Percentiles rank a stretch among this genome's conserved stretches.
Conservation (phyloP, 208 protist species). For the Wallacemonas sp. region DNA sequence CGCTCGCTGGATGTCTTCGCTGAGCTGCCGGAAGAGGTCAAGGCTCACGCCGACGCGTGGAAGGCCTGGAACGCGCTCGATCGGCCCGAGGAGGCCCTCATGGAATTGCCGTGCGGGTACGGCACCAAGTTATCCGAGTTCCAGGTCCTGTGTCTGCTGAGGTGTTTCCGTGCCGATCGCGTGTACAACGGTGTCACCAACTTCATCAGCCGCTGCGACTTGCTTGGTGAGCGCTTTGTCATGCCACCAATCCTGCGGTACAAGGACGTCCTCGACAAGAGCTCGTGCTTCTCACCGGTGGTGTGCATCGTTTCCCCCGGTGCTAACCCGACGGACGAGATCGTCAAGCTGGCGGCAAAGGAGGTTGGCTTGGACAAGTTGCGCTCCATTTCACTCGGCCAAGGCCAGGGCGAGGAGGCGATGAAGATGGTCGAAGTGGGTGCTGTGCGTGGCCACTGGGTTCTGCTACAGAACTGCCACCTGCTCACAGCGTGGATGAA, state of each 20-base stretch:
- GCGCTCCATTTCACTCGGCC: slow-evolving; percentile 96
- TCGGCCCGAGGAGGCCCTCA: slow-evolving; percentile 89
- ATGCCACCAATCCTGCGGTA: slow-evolving; percentile 97
- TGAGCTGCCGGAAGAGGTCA: slow-evolving; percentile 68
- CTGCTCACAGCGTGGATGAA: slow-evolving; percentile 98
- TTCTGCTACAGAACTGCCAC: slow-evolving; percentile 99
- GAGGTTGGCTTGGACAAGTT: slow-evolving; percentile 94
- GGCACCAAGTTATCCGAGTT: slow-evolving; percentile 76
- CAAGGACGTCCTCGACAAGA: slow-evolving; percentile 95
- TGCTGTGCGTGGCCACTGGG: slow-evolving; percentile 96
- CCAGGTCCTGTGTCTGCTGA: slow-evolving; percentile 94
- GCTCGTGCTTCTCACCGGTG: slow-evolving; percentile 92
- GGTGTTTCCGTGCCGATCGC: slow-evolving; percentile 97
- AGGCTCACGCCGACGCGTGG: slow-evolving; percentile 90
- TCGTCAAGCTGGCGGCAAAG: slow-evolving; percentile 96
- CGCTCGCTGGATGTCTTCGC: slow-evolving; percentile 76
- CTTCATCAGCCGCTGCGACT: slow-evolving; percentile 93
- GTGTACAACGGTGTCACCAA: slow-evolving; percentile 92
- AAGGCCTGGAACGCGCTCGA: slow-evolving; percentile 90
- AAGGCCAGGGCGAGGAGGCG: slow-evolving; percentile 97
- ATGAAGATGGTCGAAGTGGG: slow-evolving; percentile 95
- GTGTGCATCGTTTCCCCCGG: slow-evolving; percentile 99
- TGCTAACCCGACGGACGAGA: slow-evolving; percentile 97
- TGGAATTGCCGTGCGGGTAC: slow-evolving; percentile 79
- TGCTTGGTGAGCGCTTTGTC: slow-evolving; percentile 94